Conservation (phyloP, 139 green algal species). For the Pleodorina starrii region DNA sequence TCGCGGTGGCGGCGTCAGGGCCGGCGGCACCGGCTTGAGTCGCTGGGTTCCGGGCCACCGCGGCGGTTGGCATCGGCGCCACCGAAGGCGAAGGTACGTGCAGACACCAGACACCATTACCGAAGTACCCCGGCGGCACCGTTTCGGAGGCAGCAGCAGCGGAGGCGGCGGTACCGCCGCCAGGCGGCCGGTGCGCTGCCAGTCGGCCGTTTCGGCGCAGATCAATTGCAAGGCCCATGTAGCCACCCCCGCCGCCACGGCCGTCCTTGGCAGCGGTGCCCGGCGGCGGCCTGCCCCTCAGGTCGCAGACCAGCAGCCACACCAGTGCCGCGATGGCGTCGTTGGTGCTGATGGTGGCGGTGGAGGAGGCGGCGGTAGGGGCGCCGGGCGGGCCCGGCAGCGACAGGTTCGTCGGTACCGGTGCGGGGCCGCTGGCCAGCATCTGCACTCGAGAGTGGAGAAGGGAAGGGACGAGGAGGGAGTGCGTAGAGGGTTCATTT, state of each 20-base stretch:
- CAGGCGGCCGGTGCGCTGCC: too few species aligned
- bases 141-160: too few species aligned
- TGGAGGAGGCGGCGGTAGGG: not conserved
- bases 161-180: too few species aligned
- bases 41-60: too few species aligned
- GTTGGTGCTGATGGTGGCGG: conserved; percentile 57
- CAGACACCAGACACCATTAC: conserved; percentile 48
- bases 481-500: too few species aligned
- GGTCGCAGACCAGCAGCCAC: conserved; percentile 51
- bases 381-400: not conserved
- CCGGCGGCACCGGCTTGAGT: too few species aligned
- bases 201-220: conserved; percentile 49
- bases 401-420: not conserved
- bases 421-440: not conserved
- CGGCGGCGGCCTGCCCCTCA: conserved; percentile 42
- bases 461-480: too few species aligned
- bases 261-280: not conserved
- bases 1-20: too few species aligned
- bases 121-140: not conserved
- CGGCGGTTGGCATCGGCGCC: not conserved
- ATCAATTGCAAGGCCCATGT: conserved; percentile 55
- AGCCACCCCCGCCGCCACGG: not conserved
- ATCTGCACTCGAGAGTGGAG: too few species aligned
- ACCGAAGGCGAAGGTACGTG: conserved; percentile 8
- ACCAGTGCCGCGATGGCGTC: conserved; percentile 53